Evolutionary conservation across 106 monocot genomes (phyloP).

Genomic region (Posidonia australis): DNA sequence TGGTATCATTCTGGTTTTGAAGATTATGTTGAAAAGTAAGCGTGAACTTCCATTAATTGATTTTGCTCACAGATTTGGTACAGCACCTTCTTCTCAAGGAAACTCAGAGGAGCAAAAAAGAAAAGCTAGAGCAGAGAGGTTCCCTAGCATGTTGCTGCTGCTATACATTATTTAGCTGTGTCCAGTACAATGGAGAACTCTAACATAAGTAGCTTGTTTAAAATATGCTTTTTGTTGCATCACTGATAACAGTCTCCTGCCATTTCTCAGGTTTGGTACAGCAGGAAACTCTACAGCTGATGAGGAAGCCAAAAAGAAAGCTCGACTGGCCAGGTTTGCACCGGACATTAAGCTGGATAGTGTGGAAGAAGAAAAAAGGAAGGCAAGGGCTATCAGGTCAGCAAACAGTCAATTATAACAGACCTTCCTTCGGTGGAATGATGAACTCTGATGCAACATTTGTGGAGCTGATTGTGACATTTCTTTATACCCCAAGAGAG

Average conservation of each 20-base stretch:
- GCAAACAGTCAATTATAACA: background rate
- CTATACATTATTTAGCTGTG: background rate
- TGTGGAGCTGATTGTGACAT: background rate
- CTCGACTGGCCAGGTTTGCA: conserved; percentile 47
- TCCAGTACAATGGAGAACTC: background rate
- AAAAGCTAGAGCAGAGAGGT: conserved; percentile 16
- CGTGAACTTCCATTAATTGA: background rate
- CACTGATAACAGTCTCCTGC: background rate
- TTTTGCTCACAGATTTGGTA: conserved; percentile 8
- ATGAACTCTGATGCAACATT: background rate
- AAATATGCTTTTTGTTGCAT: background rate
- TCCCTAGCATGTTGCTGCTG: background rate
- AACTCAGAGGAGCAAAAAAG: conserved; percentile 15
- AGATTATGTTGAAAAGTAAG: background rate
- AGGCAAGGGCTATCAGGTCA: conserved; percentile 63
- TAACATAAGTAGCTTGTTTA: background rate
- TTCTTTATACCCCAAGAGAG: too few species aligned
- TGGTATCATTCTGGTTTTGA: too few species aligned
- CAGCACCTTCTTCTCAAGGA: background rate
- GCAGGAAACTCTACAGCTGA: conserved; percentile 14
- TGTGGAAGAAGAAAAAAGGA: conserved; percentile 60
- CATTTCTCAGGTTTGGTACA: conserved; percentile 15
- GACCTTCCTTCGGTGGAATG: background rate
- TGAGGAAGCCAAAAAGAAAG: conserved; percentile 66
- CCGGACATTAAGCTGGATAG: conserved; percentile 16